These are phyloP conservation scores for Orobanche coerulescens DNA, from an alignment of 257 asterid species.

Conservation along the genomic window DNA sequence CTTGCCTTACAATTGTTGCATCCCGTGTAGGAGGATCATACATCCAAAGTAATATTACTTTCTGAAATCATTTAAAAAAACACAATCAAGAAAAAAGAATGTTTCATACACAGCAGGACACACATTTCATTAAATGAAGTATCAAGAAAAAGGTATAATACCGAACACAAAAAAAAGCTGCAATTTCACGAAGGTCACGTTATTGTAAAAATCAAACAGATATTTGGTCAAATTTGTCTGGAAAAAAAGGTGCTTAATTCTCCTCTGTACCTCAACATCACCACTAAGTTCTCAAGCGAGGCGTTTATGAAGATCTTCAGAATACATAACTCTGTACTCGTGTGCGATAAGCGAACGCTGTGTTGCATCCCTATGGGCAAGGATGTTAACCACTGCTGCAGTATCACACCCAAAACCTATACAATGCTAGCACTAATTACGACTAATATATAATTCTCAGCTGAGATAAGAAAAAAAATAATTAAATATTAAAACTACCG, in stretches of 20 bases:
- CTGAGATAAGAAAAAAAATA: too few relatives aligned
- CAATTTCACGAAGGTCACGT: too few relatives aligned
- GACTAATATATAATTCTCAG: background rate
- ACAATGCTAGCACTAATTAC: background rate
- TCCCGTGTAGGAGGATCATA: constrained; percentile 84
- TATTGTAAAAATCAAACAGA: too few relatives aligned
- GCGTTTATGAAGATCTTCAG: constrained; percentile 69
- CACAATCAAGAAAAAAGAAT: background rate
- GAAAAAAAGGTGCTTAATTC: too few relatives aligned
- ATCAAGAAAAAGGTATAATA: background rate
- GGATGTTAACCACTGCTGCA: constrained; percentile 59
- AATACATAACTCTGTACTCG: constrained; percentile 60
- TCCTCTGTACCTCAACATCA: constrained; percentile 51
- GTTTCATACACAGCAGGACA: background rate
- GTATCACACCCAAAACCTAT: constrained; percentile 95
- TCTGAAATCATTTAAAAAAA: constrained; percentile 36
- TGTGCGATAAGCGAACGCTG: constrained; percentile 81
- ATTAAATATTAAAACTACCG: too few relatives aligned
- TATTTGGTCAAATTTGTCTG: too few relatives aligned
- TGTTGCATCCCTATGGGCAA: constrained; percentile 78
- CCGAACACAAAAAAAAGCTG: background rate
- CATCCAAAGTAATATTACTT: constrained; percentile 75
- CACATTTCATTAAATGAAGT: background rate
- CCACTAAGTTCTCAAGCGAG: constrained; percentile 78
- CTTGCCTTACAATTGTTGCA: constrained; percentile 54